Evolutionary conservation across 768 basidiomycete species (phyloP).

Genomic region (Cystofilobasidium ferigula): DNA sequence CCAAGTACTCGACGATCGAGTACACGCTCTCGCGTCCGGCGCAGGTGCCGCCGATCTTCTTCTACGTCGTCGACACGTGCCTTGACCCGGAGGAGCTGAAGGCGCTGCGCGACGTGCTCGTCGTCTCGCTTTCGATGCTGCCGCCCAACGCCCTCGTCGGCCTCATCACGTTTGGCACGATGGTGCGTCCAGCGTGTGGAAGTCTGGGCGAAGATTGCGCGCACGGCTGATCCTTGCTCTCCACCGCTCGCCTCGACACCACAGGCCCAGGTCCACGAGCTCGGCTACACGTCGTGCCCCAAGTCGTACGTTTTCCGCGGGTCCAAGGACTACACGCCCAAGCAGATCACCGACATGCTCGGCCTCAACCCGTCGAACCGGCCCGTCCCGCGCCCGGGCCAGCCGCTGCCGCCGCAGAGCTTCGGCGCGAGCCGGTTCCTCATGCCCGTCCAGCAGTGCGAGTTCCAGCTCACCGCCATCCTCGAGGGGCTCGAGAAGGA

Average conservation of each 20-base stretch:
- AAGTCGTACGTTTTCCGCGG: constrained; percentile 99
- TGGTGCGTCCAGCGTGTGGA: constrained; percentile 50
- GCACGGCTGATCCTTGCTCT: not conserved
- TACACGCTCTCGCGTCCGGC: constrained; percentile 91
- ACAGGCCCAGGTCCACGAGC: constrained; percentile 95
- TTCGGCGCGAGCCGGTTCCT: constrained; percentile 52
- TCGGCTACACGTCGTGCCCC: constrained; percentile 87
- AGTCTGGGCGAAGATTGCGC: too few species aligned
- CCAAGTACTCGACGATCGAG: constrained; percentile 98
- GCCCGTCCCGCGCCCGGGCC: constrained; percentile 34
- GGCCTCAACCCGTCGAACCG: constrained; percentile 67
- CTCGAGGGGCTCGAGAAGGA: constrained; percentile 77
- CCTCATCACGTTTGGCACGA: constrained; percentile 90
- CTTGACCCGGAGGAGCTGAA: constrained; percentile 84
- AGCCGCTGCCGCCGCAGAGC: constrained; percentile 36
- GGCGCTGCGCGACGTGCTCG: constrained; percentile 84
- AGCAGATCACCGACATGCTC: constrained; percentile 98
- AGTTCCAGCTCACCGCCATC: constrained; percentile 90
- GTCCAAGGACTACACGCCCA: constrained; percentile 86
- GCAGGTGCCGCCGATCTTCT: constrained; percentile 87
- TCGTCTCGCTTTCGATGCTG: constrained; percentile 82
- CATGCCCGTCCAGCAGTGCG: constrained; percentile 79
- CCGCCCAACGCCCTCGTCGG: constrained; percentile 93
- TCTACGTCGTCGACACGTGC: constrained; percentile 95
- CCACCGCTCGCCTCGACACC: not conserved